These are phyloP conservation scores for Microcos paniculata DNA, from an alignment of 345 rosid genomes.

Conservation along the genomic window DNA sequence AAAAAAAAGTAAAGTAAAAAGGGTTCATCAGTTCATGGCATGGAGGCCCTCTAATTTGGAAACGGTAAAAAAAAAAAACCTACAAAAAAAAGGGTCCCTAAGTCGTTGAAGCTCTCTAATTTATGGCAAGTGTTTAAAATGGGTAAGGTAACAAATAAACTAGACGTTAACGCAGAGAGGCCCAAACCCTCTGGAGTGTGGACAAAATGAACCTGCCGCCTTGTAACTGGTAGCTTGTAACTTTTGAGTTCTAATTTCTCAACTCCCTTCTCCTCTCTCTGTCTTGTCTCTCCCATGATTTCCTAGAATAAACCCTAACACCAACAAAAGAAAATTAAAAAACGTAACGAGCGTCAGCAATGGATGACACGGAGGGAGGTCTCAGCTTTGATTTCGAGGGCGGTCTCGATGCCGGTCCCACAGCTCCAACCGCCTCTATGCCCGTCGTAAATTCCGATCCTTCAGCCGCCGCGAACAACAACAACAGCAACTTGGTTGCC, in stretches of 20 bases:
- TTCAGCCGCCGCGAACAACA: constrained; percentile 16
- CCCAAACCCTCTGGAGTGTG: neutral
- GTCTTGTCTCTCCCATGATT: neutral
- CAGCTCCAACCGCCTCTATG: constrained; percentile 52
- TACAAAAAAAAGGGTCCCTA: too few species aligned
- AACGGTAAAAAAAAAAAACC: too few species aligned
- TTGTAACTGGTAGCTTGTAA: too few species aligned
- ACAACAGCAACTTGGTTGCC: constrained; percentile 28
- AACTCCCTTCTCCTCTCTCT: neutral
- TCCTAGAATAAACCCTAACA: constrained; percentile 5
- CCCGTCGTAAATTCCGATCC: constrained; percentile 51
- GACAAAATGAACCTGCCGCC: neutral
- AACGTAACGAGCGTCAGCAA: neutral
- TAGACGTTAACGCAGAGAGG: neutral
- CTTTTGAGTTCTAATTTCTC: too few species aligned
- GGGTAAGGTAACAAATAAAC: too few species aligned
- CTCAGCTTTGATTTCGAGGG: constrained; percentile 99
- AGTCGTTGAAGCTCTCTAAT: too few species aligned
- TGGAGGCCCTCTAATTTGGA: too few species aligned
- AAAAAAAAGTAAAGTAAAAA: too few species aligned
- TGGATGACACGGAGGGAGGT: constrained; percentile 87
- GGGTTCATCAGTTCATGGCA: too few species aligned
- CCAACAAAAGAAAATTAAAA: neutral
- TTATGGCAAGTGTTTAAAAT: too few species aligned
- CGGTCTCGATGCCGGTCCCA: constrained; percentile 72